phyloP scores from a whole-genome alignment of 2,329 filamentous ascomycete genomes.

The Xylaria sp. region DNA sequence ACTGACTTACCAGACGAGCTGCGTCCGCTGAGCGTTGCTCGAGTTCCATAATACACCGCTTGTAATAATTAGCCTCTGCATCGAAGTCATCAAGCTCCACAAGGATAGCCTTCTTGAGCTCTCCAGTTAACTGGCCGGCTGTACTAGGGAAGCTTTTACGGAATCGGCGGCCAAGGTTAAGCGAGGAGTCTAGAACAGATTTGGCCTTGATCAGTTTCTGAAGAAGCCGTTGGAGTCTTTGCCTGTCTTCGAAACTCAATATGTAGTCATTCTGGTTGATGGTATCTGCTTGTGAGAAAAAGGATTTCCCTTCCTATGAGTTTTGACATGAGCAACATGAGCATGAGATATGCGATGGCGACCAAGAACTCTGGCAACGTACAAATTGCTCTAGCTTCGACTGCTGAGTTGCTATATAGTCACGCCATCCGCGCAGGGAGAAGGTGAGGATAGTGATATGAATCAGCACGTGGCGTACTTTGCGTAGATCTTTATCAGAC shows the following conservation, averaged over 20 bases:
- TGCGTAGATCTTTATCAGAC: background rate
- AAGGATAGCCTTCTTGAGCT: background rate
- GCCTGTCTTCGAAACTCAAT: background rate
- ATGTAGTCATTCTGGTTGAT: slow-evolving; percentile 1
- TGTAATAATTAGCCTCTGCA: slow-evolving; percentile 1
- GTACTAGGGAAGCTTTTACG: background rate
- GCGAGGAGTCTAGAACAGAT: background rate
- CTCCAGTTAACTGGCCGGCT: background rate
- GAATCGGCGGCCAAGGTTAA: background rate
- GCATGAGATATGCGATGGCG: background rate
- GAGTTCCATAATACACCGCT: background rate
- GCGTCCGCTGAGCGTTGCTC: slow-evolving; percentile 6
- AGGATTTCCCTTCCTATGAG: slow-evolving; percentile 1
- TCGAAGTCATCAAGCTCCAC: background rate
- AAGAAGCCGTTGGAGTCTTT: background rate
- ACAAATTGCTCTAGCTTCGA: slow-evolving; percentile 1
- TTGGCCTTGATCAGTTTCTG: slow-evolving; percentile 1
- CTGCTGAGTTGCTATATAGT: background rate
- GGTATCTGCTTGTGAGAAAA: background rate
- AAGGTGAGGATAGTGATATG: background rate
- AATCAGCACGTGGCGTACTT: background rate
- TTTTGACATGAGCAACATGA: background rate
- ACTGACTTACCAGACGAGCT: background rate
- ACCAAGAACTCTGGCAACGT: background rate
- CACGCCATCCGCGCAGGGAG: background rate